Evolutionary conservation across 2,329 filamentous ascomycete genomes (phyloP).

Genomic region (Nemania sp.): DNA sequence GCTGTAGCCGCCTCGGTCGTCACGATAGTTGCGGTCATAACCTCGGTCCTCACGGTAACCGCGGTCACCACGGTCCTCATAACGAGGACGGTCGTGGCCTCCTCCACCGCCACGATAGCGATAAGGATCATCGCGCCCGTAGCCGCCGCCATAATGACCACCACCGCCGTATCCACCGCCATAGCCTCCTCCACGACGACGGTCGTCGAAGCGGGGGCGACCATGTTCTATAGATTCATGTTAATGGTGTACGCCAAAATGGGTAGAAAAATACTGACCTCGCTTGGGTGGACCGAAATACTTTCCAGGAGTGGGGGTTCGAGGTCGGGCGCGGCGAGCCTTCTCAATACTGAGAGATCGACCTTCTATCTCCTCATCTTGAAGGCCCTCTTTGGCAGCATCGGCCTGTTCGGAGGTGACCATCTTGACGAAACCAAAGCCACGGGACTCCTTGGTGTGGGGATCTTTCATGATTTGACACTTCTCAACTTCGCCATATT

Average conservation of each 20-base stretch:
- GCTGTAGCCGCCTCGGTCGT: conserved; percentile 54
- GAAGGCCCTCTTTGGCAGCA: conserved; percentile 94
- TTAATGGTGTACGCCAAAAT: conserved; percentile 31
- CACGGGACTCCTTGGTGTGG: conserved; percentile 97
- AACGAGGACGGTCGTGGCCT: conserved; percentile 55
- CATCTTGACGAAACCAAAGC: conserved; percentile 99
- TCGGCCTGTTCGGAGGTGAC: conserved; percentile 93
- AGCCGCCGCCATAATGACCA: conserved; percentile 52
- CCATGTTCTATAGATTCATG: conserved; percentile 51
- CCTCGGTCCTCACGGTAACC: conserved; percentile 59
- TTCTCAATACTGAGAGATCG: conserved; percentile 98
- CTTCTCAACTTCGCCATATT: conserved; percentile 98
- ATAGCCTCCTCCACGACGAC: conserved; percentile 60
- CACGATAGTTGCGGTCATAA: conserved; percentile 54
- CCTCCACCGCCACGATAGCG: conserved; percentile 67
- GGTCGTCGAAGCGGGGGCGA: conserved; percentile 58
- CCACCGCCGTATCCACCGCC: conserved; percentile 59
- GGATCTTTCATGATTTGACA: conserved; percentile 99
- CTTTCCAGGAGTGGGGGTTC: conserved; percentile 97
- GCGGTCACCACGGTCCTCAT: conserved; percentile 58
- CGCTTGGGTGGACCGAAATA: conserved; percentile 99
- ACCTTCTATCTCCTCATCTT: conserved; percentile 94
- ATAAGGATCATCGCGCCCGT: conserved; percentile 68
- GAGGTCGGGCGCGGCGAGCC: conserved; percentile 92
- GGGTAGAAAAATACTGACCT: conserved; percentile 69